Base-by-base conservation (phyloP, 805 yeast species). In the Ogataea populi-albae region DNA sequence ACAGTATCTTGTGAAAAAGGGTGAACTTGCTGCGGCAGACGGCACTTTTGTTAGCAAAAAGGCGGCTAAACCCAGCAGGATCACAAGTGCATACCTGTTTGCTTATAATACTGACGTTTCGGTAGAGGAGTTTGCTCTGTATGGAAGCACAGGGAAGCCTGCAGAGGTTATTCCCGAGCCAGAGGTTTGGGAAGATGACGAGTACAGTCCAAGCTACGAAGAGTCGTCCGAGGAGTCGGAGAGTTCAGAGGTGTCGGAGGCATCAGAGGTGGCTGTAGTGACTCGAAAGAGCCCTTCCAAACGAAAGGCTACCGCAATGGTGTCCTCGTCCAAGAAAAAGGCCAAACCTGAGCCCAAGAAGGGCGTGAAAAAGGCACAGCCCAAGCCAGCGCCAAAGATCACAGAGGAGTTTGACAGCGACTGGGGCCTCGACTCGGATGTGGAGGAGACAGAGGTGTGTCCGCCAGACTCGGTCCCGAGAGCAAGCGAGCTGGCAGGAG, bases 1-100 rank as follows among this genome's bases (percentile, higher is more conserved):
- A 14, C 46, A 38, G 12, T 55, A 42, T 32, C 32, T 59, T 11
- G 37, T 53, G 4, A 44, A 49, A 25, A 53, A 52, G 30, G 62
- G 60, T 8, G 61, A 54, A 35, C 22, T 51, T 3, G 48, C 55
- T 6, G 47, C 66, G 77, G 32, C 64, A 61, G 32, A 56, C 56
- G 32, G 55, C n/a, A 38, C 37, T 6, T 38, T 14, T n/a, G 84
- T 84, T 1, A 79, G 75, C 50, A 60, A 67, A 40, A 65, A 77
- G 49, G 79, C 86, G 1, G 51, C 64, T 3, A 49, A 47, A 25
- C 27, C 35, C 2, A 54, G 47, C 29, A 51, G 52, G 34, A 37
- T 59, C 24, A 54, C 57, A 9, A 49, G 40, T 26, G 64, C 64
- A n/a, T 58, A 57, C 35, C 42, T 52, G 11, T 46, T 49, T 31